Percentiles rank a stretch among this genome's conserved stretches.
These are phyloP conservation scores for Neoscytalidium dimidiatum DNA, from an alignment of 2,329 filamentous ascomycete species.

Conservation along the genomic window DNA sequence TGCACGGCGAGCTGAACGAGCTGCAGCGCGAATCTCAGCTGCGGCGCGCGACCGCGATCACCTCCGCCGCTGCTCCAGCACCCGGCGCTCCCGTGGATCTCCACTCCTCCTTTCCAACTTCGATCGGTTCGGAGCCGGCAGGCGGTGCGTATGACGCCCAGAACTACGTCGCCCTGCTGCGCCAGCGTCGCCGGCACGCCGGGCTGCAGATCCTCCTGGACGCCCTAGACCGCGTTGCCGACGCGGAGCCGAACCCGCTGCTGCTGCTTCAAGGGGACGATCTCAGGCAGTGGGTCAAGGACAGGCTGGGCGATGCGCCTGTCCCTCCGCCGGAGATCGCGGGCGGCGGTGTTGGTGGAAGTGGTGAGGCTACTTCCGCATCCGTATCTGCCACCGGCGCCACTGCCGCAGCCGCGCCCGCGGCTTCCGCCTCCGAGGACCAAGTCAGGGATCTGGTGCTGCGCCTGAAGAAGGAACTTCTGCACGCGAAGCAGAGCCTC, in stretches of 20 bases:
- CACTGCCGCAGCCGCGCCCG: conserved; percentile 21
- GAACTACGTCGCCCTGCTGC: conserved; percentile 47
- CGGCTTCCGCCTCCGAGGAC: conserved; percentile 24
- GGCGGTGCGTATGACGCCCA: neutral
- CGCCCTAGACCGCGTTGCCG: conserved; percentile 42
- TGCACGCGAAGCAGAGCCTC: conserved; percentile 36
- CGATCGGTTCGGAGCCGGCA: neutral
- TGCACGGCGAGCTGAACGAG: conserved; percentile 35
- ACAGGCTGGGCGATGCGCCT: conserved; percentile 38
- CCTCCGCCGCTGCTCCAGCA: too few species aligned
- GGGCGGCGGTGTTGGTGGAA: conserved; percentile 30
- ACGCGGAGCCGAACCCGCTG: conserved; percentile 35
- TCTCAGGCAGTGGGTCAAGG: conserved; percentile 29
- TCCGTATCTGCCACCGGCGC: conserved; percentile 22
- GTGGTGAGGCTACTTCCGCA: too few species aligned
- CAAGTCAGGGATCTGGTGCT: conserved; percentile 32
- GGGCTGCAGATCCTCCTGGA: conserved; percentile 51
- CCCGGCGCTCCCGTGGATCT: neutral
- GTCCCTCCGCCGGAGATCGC: conserved; percentile 34
- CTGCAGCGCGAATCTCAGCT: conserved; percentile 26
- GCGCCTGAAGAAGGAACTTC: conserved; percentile 41
- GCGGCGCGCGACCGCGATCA: conserved; percentile 21
- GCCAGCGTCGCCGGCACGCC: conserved; percentile 46
- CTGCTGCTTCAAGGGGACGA: conserved; percentile 29
- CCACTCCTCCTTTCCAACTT: neutral